Percentiles rank a stretch among this genome's conserved stretches.
Evolutionary conservation across 2,329 filamentous ascomycete species (phyloP).

Genomic region (Dactylellina leptospora): DNA sequence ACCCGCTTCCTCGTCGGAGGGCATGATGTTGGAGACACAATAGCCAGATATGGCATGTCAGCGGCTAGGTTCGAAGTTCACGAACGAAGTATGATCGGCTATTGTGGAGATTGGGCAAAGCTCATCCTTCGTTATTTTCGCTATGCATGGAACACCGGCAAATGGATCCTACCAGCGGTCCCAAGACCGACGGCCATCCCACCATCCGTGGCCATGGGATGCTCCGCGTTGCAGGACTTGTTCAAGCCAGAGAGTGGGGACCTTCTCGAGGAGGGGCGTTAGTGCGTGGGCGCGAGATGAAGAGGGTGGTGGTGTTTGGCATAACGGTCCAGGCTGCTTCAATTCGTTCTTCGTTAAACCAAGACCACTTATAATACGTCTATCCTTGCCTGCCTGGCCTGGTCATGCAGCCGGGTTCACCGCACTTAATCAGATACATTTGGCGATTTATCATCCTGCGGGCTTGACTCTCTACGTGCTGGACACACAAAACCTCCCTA

Average conservation of each 20-base stretch:
- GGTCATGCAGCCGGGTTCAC: conserved; percentile 52
- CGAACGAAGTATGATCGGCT: conserved; percentile 40
- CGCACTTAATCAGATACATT: conserved; percentile 54
- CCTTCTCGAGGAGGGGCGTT: conserved; percentile 36
- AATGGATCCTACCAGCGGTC: conserved; percentile 47
- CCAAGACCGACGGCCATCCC: conserved; percentile 48
- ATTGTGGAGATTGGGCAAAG: conserved; percentile 52
- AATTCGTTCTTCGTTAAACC: conserved; percentile 26
- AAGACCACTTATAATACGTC: conserved; percentile 30
- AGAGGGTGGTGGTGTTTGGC: conserved; percentile 22
- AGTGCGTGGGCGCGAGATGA: conserved; percentile 43
- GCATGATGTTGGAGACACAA: conserved; percentile 38
- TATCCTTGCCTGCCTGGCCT: conserved; percentile 44
- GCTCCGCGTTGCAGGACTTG: conserved; percentile 44
- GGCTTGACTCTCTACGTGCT: conserved; percentile 19
- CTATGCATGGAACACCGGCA: conserved; percentile 44
- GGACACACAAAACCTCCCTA: conserved; percentile 1
- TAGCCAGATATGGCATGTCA: conserved; percentile 53
- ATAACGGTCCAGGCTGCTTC: conserved; percentile 49
- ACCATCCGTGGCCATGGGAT: conserved; percentile 54
- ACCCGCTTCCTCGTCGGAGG: conserved; percentile 18
- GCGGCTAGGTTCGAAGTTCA: conserved; percentile 33
- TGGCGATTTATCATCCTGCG: conserved; percentile 44
- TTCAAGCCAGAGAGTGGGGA: conserved; percentile 36
- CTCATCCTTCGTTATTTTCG: conserved; percentile 55